Evolutionary conservation across 2,329 filamentous ascomycete genomes (phyloP).

Genomic region (Teratosphaeria zuluensis): DNA sequence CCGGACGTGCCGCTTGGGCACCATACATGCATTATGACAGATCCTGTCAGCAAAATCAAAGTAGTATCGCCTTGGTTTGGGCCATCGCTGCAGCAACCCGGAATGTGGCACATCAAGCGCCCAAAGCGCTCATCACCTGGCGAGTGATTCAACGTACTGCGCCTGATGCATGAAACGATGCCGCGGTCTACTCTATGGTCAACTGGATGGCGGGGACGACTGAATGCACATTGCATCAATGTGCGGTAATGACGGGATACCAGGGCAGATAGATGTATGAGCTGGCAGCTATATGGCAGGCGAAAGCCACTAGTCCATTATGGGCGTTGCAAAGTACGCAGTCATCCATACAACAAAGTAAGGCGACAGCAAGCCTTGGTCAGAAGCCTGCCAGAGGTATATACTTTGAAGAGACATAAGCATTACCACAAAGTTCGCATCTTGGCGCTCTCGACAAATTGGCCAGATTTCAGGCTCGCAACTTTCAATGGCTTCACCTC

Average conservation of each 20-base stretch:
- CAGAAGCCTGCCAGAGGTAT: background rate
- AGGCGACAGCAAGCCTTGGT: background rate
- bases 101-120: background rate
- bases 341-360: background rate
- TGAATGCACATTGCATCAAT: background rate
- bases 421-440: background rate
- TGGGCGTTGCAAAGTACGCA: background rate
- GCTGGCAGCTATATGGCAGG: background rate
- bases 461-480: background rate
- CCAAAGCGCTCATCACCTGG: background rate
- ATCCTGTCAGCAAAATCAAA: background rate
- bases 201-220: background rate
- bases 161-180: background rate
- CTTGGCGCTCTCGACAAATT: background rate
- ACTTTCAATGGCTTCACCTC: background rate
- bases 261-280: background rate
- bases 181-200: background rate
- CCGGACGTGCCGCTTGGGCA: background rate
- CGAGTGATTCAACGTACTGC: background rate
- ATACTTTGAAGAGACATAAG: background rate
- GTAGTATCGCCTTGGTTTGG: background rate
- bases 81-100: background rate
- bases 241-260: background rate
- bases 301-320: background rate
- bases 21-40: background rate